Evolutionary conservation across 768 basidiomycete species (phyloP).

Genomic region (Favolaschia claudopus): DNA sequence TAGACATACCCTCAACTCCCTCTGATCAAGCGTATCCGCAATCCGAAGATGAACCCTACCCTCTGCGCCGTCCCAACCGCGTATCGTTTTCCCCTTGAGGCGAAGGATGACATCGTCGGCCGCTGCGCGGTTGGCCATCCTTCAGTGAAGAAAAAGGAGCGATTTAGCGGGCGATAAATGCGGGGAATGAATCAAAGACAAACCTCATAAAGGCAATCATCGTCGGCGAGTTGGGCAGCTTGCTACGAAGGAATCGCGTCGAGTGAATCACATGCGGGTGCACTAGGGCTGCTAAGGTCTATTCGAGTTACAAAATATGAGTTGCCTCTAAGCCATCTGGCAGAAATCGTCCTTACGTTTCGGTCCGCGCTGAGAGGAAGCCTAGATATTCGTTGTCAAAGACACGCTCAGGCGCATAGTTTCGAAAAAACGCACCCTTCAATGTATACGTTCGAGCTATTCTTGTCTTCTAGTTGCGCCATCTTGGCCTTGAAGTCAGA

Average conservation of each 20-base stretch:
- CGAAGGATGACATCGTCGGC: conserved; percentile 63
- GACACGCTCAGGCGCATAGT: background rate
- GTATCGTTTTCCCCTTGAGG: conserved; percentile 61
- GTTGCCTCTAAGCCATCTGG: background rate
- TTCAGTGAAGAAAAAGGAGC: conserved; percentile 26
- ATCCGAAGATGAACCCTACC: conserved; percentile 61
- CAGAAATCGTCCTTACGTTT: conserved; percentile 40
- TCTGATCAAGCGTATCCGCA: conserved; percentile 61
- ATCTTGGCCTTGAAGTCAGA: conserved; percentile 55
- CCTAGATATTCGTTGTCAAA: conserved; percentile 27
- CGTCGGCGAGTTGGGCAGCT: conserved; percentile 58
- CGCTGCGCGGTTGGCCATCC: conserved; percentile 56
- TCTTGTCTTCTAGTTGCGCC: conserved; percentile 56
- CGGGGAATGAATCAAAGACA: conserved; percentile 10
- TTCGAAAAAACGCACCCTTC: conserved; percentile 48
- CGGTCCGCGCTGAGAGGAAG: conserved; percentile 58
- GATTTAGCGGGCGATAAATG: background rate
- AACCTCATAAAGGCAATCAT: conserved; percentile 69
- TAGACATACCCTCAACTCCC: conserved; percentile 58
- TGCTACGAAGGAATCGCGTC: conserved; percentile 63
- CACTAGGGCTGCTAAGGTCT: conserved; percentile 55
- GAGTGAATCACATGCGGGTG: conserved; percentile 58
- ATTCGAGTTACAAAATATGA: background rate
- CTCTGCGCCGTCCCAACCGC: conserved; percentile 61
- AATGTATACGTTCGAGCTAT: conserved; percentile 62